Evolutionary conservation across 1,139 yeast genomes (phyloP).

Genomic region (Suhomyces guaymorum): DNA sequence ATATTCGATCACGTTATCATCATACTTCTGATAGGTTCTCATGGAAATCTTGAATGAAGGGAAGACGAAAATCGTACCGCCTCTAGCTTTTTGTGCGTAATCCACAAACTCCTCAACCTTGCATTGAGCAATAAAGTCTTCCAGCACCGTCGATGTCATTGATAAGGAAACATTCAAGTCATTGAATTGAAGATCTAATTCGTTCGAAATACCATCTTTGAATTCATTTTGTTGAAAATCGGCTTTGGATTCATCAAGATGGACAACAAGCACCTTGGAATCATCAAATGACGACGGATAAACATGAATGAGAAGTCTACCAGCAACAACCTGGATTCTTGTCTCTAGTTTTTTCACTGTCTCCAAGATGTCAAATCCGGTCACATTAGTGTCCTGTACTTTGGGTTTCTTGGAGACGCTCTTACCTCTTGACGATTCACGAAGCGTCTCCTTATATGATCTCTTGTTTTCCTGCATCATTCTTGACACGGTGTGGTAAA

Average conservation of each 20-base stretch:
- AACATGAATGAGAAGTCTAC: slow-evolving; percentile 57
- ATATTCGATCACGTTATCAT: slow-evolving; percentile 59
- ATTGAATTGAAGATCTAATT: slow-evolving; percentile 53
- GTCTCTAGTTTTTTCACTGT: slow-evolving; percentile 52
- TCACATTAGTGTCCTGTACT: slow-evolving; percentile 10
- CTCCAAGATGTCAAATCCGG: slow-evolving; percentile 28
- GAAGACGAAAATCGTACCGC: slow-evolving; percentile 77
- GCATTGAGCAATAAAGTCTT: slow-evolving; percentile 42
- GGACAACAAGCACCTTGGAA: slow-evolving; percentile 66
- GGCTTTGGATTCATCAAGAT: slow-evolving; percentile 60
- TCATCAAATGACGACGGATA: slow-evolving; percentile 80
- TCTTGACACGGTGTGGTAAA: slow-evolving; percentile 67
- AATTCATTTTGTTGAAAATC: slow-evolving; percentile 59
- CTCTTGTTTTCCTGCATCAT: slow-evolving; percentile 71
- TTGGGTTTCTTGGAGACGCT: slow-evolving; percentile 11
- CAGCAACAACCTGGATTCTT: slow-evolving; percentile 60
- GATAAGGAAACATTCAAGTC: slow-evolving; percentile 70
- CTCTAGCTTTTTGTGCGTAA: slow-evolving; percentile 61
- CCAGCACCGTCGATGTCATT: slow-evolving; percentile 46
- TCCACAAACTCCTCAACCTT: slow-evolving; percentile 56
- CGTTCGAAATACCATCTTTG: slow-evolving; percentile 49
- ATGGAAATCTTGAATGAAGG: slow-evolving; percentile 76
- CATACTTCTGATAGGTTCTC: slow-evolving; percentile 66
- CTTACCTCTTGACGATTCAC: slow-evolving; percentile 45
- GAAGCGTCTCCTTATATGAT: slow-evolving; percentile 72